Conservation (phyloP, 2,329 filamentous ascomycete species). For the Amauroascus niger region DNA sequence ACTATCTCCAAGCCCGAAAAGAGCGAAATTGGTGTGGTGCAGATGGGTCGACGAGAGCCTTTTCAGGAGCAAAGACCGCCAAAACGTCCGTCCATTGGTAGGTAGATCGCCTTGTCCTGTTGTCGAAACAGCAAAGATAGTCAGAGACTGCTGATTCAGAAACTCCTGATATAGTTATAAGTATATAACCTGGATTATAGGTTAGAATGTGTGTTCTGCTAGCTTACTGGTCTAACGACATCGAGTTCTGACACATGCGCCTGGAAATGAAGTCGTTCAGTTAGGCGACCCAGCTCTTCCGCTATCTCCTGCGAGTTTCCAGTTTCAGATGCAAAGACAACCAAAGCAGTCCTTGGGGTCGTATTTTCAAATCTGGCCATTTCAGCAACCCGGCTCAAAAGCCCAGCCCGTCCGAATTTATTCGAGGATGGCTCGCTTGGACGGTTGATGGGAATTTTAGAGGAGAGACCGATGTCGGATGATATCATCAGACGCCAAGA, state of each 20-base stretch:
- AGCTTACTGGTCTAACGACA: constrained; percentile 59
- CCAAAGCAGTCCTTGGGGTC: constrained; percentile 42
- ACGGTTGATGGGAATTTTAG: neutral
- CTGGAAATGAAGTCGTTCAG: constrained; percentile 68
- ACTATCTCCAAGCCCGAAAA: constrained; percentile 87
- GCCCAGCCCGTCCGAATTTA: neutral
- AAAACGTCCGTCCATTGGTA: constrained; percentile 69
- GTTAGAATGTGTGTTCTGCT: neutral
- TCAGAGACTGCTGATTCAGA: constrained; percentile 30
- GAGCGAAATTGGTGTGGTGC: constrained; percentile 60
- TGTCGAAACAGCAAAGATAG: constrained; percentile 74
- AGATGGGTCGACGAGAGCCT: constrained; percentile 65
- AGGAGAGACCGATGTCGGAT: constrained; percentile 8
- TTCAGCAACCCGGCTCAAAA: neutral
- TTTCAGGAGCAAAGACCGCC: constrained; percentile 73
- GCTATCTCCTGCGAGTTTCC: constrained; percentile 89
- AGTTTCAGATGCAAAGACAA: constrained; percentile 91
- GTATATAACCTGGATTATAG: neutral
- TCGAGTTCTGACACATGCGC: constrained; percentile 70
- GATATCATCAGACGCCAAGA: constrained; percentile 13
- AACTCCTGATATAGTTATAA: constrained; percentile 23
- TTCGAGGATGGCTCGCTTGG: neutral
- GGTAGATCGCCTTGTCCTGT: constrained; percentile 93
- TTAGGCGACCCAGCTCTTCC: constrained; percentile 65
- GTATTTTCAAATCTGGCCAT: constrained; percentile 4